phyloP scores from a whole-genome alignment of 202 grass and related monocot species.

The Bolboschoenoplectus hybrid region DNA sequence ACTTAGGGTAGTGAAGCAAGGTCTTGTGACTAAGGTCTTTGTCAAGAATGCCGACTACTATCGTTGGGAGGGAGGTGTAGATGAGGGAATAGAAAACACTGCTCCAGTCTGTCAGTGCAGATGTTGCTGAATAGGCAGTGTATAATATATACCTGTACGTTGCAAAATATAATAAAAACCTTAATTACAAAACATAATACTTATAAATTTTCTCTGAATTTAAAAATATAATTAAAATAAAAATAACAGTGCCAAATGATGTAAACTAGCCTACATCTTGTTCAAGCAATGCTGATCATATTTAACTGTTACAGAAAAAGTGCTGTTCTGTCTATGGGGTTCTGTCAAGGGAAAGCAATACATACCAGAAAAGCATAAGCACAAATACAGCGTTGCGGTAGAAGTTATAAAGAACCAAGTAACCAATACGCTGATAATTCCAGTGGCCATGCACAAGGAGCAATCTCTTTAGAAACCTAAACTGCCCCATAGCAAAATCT shows the following conservation, averaged over 20 bases:
- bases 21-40: conserved; percentile 98
- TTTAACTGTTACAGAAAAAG: conserved; percentile 21
- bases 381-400: conserved; percentile 98
- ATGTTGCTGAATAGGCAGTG: conserved; percentile 93
- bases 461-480: conserved; percentile 95
- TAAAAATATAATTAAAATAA: conserved; percentile 4
- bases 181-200: conserved; percentile 24
- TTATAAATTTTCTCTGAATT: background rate
- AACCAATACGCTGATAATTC: conserved; percentile 98
- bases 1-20: conserved; percentile 87
- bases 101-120: conserved; percentile 97
- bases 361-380: conserved; percentile 97
- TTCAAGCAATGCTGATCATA: conserved; percentile 19
- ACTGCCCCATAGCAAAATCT: conserved; percentile 99
- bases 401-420: conserved; percentile 99
- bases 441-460: conserved; percentile 99
- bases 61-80: conserved; percentile 93
- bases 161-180: conserved; percentile 27
- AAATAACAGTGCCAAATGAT: background rate
- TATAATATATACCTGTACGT: conserved; percentile 85
- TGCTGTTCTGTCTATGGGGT: background rate
- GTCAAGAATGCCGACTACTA: conserved; percentile 95
- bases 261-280: background rate
- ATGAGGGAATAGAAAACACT: conserved; percentile 99
- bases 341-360: background rate